phyloP scores from a whole-genome alignment of 2,329 filamentous ascomycete species.

The Alternaria brassicicola region DNA sequence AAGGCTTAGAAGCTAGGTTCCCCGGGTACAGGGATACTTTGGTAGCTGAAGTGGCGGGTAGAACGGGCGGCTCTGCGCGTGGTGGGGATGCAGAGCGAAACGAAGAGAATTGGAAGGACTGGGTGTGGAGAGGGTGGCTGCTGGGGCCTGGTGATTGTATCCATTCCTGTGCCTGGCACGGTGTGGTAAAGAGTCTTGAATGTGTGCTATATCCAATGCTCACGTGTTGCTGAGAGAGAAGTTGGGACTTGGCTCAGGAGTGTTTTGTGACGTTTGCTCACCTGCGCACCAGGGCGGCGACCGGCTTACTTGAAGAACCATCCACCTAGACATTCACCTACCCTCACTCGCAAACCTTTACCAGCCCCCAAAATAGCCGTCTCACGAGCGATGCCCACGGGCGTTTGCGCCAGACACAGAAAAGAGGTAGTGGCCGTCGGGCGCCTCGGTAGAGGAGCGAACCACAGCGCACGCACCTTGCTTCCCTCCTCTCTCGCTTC shows the following conservation, averaged over 20 bases:
- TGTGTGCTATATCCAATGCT: neutral
- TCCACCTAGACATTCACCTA: neutral
- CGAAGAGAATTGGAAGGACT: neutral
- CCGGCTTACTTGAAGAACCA: neutral
- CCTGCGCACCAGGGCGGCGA: neutral
- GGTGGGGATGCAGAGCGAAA: constrained; percentile 6
- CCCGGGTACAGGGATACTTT: neutral
- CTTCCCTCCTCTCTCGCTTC: neutral
- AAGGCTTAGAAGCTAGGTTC: neutral
- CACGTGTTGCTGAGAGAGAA: neutral
- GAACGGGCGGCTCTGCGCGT: constrained; percentile 42
- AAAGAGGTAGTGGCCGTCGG: neutral
- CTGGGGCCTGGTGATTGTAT: neutral
- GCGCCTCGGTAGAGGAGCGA: constrained; percentile 25
- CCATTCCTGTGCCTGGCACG: neutral
- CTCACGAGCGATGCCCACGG: neutral
- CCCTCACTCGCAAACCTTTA: neutral
- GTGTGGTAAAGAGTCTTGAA: neutral
- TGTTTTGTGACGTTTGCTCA: neutral
- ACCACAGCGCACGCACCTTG: constrained; percentile 4
- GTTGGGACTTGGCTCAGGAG: neutral
- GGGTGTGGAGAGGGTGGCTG: constrained; percentile 4
- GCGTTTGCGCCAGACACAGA: constrained; percentile 7
- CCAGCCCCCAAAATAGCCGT: constrained; percentile 3
- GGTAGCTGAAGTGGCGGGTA: constrained; percentile 11